Base-by-base conservation (phyloP, 371 early-diverging fungal genomes). In the Mucor saturninus region DNA sequence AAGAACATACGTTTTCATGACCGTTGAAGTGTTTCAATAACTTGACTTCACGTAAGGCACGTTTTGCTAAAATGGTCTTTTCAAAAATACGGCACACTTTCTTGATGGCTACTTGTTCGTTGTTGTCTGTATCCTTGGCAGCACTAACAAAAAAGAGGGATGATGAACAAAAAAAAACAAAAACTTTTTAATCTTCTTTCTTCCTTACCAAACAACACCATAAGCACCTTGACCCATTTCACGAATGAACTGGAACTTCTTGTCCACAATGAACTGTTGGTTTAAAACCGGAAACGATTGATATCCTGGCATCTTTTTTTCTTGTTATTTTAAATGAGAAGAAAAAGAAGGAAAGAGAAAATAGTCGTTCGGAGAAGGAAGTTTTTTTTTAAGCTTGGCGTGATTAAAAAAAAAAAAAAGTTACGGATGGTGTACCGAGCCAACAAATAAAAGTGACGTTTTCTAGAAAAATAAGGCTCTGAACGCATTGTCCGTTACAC, bases 181-280 rank as follows among this genome's bases (percentile, higher is more conserved):
- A 21, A 21, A 7, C 8, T 10, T 30, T 29, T 30, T 5, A 50
- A 30, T 28, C 26, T 7, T 35, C 11, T 6, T 15, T 31, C 31
- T 14, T n/a, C 15, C 53, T 62, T 85, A 93, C 93, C 90, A 92
- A 43, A 95, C 95, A 40, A 92, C 81, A 53, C 95, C 97, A 73
- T 96, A 96, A 28, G 97, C 96, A 39, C 97, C 97, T 71, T 92
- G 92, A 50, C 96, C 96, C 76, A 96, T 85, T 69, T 95, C 93
- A 49, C 94, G 84, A 62, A 92, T 81, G 69, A 96, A 86, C 61
- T 86, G 85, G 74, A 92, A 96, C 66, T 88, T 88, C 67, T 74
- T 80, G 71, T 89, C 90, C 42, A 90, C 86, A 65, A 88, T 83
- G 75, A 89, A 89, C 61, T 86, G 86, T 64, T 89, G 86, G 51